A percentile compares a stretch with the other conserved stretches of the same genome.
Evolutionary conservation across 2,329 filamentous ascomycete species (phyloP).

Genomic region (Talaromyces sp.): DNA sequence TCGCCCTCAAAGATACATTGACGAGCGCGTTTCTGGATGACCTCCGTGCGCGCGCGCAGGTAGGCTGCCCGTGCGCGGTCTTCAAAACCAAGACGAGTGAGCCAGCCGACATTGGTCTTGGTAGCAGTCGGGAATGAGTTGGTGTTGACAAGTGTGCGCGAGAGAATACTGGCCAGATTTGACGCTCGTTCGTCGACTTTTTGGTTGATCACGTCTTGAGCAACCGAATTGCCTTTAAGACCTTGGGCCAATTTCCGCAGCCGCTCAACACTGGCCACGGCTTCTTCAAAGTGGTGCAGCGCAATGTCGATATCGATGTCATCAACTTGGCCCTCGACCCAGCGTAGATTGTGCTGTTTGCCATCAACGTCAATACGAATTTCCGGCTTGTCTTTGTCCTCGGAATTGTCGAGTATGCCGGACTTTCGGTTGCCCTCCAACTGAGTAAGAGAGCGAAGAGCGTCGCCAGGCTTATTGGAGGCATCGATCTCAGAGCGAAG

Average conservation of each 20-base stretch:
- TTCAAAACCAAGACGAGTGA: slow-evolving; percentile 81
- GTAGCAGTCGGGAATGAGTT: slow-evolving; percentile 73
- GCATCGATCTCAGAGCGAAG: slow-evolving; percentile 82
- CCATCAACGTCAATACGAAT: slow-evolving; percentile 94
- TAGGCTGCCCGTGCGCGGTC: slow-evolving; percentile 84
- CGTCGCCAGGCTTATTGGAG: slow-evolving; percentile 75
- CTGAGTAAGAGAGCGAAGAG: slow-evolving; percentile 77
- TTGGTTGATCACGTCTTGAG: slow-evolving; percentile 85
- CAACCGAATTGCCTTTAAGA: slow-evolving; percentile 77
- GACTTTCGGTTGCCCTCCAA: slow-evolving; percentile 74
- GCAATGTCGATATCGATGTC: slow-evolving; percentile 95
- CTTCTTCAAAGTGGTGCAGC: slow-evolving; percentile 77
- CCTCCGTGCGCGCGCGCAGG: slow-evolving; percentile 68
- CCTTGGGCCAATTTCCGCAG: slow-evolving; percentile 71
- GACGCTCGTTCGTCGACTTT: slow-evolving; percentile 82
- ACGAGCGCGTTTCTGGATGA: slow-evolving; percentile 75
- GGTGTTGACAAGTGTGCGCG: slow-evolving; percentile 69
- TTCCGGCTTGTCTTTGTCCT: slow-evolving; percentile 63
- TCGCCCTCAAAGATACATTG: slow-evolving; percentile 95
- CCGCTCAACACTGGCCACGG: slow-evolving; percentile 78
- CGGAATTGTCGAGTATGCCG: slow-evolving; percentile 71
- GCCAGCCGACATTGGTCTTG: slow-evolving; percentile 74
- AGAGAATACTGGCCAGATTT: slow-evolving; percentile 69
- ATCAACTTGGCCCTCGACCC: slow-evolving; percentile 93
- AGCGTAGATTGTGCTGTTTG: slow-evolving; percentile 90